These are phyloP conservation scores for Clonostachys sp. DNA, from an alignment of 2,329 filamentous ascomycete genomes.

Conservation along the genomic window DNA sequence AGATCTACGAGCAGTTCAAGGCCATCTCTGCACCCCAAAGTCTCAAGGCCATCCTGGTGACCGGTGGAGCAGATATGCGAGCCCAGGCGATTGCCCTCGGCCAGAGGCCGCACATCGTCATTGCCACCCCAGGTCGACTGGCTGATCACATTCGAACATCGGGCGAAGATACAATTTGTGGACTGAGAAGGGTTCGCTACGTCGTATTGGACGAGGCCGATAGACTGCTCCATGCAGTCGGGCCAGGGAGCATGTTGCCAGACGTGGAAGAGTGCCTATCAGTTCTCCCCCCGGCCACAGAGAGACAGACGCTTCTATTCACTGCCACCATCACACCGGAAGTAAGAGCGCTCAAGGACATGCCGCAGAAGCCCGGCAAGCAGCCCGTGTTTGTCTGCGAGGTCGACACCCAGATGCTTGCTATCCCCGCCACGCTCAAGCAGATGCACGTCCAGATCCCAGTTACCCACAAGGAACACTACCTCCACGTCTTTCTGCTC, in stretches of 20 bases:
- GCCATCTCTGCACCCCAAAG: constrained; percentile 85
- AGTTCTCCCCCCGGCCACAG: constrained; percentile 68
- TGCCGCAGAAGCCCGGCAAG: constrained; percentile 64
- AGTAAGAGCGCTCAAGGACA: constrained; percentile 78
- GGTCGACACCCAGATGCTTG: constrained; percentile 69
- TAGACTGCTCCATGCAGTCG: constrained; percentile 70
- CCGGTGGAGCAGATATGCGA: constrained; percentile 89
- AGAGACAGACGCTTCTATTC: constrained; percentile 92
- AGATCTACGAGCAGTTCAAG: constrained; percentile 95
- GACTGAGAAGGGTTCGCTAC: constrained; percentile 72
- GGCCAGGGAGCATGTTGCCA: constrained; percentile 83
- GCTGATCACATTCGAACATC: constrained; percentile 92
- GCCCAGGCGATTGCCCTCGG: constrained; percentile 81
- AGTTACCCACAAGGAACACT: constrained; percentile 90
- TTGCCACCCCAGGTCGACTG: constrained; percentile 87
- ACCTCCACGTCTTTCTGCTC: constrained; percentile 81
- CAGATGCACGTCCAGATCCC: constrained; percentile 87
- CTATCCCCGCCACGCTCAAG: constrained; percentile 73
- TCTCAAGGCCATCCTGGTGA: constrained; percentile 84
- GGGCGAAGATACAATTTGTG: constrained; percentile 83
- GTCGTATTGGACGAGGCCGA: constrained; percentile 97
- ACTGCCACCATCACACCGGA: constrained; percentile 94
- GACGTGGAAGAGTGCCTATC: constrained; percentile 87
- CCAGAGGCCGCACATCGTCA: constrained; percentile 81
- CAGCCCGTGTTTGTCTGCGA: constrained; percentile 86